Evolutionary conservation across 1,284 basidiomycete genomes (phyloP).

Genomic region (Schizopora paradoxa): DNA sequence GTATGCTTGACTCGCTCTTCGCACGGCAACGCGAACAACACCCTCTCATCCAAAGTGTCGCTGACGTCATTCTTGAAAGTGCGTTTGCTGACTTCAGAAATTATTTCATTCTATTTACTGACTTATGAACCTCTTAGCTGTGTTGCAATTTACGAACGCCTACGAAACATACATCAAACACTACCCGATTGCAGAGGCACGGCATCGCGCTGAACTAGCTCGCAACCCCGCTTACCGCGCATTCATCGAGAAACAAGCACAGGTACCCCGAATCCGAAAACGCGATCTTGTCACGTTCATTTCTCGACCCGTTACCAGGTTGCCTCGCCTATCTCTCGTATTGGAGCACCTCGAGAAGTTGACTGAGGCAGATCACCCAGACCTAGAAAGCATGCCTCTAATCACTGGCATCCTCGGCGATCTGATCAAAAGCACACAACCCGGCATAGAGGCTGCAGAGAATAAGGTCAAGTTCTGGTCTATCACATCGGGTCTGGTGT

Average conservation of each 20-base stretch:
- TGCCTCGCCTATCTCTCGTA: conserved; percentile 70
- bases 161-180: conserved; percentile 81
- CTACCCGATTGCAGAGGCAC: conserved; percentile 75
- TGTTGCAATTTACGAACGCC: conserved; percentile 46
- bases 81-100: conserved; percentile 20
- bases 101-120: conserved; percentile 11
- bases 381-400: conserved; percentile 62
- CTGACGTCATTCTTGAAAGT: conserved; percentile 76
- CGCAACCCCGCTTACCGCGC: conserved; percentile 58
- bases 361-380: conserved; percentile 59
- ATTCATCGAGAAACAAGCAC: conserved; percentile 59
- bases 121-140: conserved; percentile 24
- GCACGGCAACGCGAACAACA: conserved; percentile 73
- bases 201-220: conserved; percentile 66
- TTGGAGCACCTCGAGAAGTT: conserved; percentile 65
- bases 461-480: conserved; percentile 80
- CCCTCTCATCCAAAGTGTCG: conserved; percentile 69
- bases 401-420: conserved; percentile 57
- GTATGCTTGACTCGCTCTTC: conserved; percentile 62
- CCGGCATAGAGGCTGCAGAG: conserved; percentile 79
- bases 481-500: conserved; percentile 66
- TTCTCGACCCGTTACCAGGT: conserved; percentile 75
- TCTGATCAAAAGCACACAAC: conserved; percentile 72
- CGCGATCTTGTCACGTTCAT: conserved; percentile 78
- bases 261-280: conserved; percentile 64